Conservation (phyloP, 176 grass and related monocot species). For the Cocos nucifera region DNA sequence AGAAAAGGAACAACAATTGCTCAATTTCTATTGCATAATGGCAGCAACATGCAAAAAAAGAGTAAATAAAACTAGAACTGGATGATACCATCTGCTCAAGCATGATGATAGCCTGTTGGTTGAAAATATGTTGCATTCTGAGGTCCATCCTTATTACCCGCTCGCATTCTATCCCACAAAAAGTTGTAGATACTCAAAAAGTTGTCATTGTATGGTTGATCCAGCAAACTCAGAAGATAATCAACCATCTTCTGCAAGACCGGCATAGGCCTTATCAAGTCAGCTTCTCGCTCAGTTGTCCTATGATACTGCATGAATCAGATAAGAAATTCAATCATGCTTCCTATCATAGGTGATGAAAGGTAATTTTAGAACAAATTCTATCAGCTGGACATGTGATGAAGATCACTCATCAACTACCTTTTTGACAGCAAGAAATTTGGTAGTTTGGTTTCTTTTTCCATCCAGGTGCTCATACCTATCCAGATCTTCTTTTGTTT, state of each 20-base stretch:
- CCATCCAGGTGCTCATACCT: conserved; percentile 73
- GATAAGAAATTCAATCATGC: conserved; percentile 39
- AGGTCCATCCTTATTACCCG: conserved; percentile 96
- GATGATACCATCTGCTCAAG: conserved; percentile 87
- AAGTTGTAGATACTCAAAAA: conserved; percentile 95
- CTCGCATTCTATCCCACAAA: conserved; percentile 97
- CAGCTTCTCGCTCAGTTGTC: conserved; percentile 77
- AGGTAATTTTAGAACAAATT: conserved; percentile 44
- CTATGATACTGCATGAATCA: conserved; percentile 73
- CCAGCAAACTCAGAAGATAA: conserved; percentile 81
- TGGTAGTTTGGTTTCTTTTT: conserved; percentile 82
- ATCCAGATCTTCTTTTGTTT: conserved; percentile 97
- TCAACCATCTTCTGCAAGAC: conserved; percentile 76
- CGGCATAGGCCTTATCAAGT: conserved; percentile 90
- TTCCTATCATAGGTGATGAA: conserved; percentile 31
- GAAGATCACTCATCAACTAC: conserved; percentile 36
- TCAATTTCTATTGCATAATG: no score
- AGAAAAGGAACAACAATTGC: conserved; percentile 8
- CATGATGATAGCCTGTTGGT: conserved; percentile 62
- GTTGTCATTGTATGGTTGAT: conserved; percentile 57
- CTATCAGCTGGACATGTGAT: conserved; percentile 24
- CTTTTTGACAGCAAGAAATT: conserved; percentile 91
- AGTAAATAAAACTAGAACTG: conserved; percentile 4
- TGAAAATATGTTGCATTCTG: conserved; percentile 95
- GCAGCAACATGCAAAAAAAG: not conserved